A percentile compares a stretch with the other conserved stretches of the same genome.
Evolutionary conservation across 2,329 filamentous ascomycete genomes (phyloP).

Genomic region (Acephala macrosclerotiorum): DNA sequence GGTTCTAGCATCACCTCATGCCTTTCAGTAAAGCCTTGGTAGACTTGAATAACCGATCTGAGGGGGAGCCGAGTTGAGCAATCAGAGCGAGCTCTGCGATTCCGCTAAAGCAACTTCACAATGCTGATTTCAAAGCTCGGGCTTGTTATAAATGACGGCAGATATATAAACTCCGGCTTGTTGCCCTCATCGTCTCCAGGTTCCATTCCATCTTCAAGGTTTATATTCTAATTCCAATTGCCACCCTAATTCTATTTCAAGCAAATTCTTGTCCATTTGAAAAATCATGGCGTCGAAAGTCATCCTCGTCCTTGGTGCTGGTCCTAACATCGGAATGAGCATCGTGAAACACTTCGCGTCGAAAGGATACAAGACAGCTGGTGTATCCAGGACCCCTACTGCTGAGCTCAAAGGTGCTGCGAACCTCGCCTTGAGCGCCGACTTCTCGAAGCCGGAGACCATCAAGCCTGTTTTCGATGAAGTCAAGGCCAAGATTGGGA

Average conservation of each 20-base stretch:
- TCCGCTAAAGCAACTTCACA: too few relatives aligned
- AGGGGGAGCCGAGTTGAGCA: too few relatives aligned
- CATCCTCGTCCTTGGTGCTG: conserved; percentile 51
- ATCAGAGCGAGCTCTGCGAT: too few relatives aligned
- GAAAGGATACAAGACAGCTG: conserved; percentile 51
- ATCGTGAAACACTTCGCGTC: conserved; percentile 46
- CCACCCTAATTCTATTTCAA: background rate
- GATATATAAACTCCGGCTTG: too few relatives aligned
- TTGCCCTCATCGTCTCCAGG: background rate
- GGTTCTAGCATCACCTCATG: background rate
- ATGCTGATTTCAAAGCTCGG: background rate
- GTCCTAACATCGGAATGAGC: conserved; percentile 48
- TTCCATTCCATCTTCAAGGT: background rate
- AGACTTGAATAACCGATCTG: background rate
- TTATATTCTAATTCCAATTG: background rate
- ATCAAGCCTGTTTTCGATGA: conserved; percentile 45
- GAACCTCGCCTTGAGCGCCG: conserved; percentile 41
- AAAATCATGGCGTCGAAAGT: conserved; percentile 27
- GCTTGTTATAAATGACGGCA: background rate
- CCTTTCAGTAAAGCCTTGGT: background rate
- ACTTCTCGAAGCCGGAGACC: conserved; percentile 44
- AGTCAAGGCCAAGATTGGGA: conserved; percentile 44
- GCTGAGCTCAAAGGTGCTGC: conserved; percentile 43
- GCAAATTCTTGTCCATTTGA: background rate
- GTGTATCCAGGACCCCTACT: conserved; percentile 44